Percentiles rank a stretch among this genome's conserved stretches.
Conservation (phyloP, 2,329 filamentous ascomycete genomes). For the Tolypocladium album region DNA sequence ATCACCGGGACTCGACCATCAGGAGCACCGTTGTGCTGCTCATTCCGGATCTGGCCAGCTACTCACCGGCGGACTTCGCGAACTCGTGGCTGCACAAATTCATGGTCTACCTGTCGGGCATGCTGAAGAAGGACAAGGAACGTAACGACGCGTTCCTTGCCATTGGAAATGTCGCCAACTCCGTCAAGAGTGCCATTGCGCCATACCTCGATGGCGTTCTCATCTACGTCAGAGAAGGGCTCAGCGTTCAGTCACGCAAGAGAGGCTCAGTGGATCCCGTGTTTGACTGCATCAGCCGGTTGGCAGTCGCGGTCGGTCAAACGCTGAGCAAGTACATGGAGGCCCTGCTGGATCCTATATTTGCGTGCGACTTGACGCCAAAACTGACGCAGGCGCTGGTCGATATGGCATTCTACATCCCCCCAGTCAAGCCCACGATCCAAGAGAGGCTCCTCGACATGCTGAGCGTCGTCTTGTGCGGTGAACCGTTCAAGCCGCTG, state of each 20-base stretch:
- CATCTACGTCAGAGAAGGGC: conserved; percentile 83
- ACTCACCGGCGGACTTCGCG: conserved; percentile 84
- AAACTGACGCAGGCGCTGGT: conserved; percentile 92
- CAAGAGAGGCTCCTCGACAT: conserved; percentile 91
- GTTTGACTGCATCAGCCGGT: conserved; percentile 94
- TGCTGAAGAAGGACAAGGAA: conserved; percentile 92
- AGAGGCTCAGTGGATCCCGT: conserved; percentile 63
- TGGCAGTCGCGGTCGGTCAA: conserved; percentile 90
- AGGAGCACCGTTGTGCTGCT: conserved; percentile 82
- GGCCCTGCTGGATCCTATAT: conserved; percentile 87
- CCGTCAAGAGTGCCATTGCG: conserved; percentile 88
- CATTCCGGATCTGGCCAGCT: conserved; percentile 86
- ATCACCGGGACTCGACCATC: conserved; percentile 81
- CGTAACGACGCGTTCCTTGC: conserved; percentile 89
- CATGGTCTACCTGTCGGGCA: conserved; percentile 90
- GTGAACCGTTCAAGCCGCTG: conserved; percentile 82
- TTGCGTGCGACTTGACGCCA: conserved; percentile 87
- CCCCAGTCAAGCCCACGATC: conserved; percentile 83
- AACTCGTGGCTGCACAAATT: conserved; percentile 83
- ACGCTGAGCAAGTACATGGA: conserved; percentile 98
- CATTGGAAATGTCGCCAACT: conserved; percentile 92
- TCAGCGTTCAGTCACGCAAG: conserved; percentile 66
- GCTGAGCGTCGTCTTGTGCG: conserved; percentile 86
- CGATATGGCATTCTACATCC: conserved; percentile 98
- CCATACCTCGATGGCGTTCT: conserved; percentile 92